Conservation (phyloP, 2,329 filamentous ascomycete genomes). For the Fusarium sterilihyphosum region DNA sequence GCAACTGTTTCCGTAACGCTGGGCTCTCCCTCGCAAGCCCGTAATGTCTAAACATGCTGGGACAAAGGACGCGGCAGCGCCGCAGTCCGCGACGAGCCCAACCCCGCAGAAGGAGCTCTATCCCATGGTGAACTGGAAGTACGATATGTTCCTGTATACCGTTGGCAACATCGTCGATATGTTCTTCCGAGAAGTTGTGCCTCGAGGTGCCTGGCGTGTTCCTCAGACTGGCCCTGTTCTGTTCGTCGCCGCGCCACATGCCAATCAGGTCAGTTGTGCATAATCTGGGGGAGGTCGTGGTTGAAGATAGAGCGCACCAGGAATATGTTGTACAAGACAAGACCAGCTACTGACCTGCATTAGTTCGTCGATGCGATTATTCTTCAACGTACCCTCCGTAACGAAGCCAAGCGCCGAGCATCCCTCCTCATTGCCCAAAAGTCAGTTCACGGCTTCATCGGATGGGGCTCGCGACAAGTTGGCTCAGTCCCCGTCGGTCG, state of each 20-base stretch:
- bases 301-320: background rate
- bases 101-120: constrained; percentile 64
- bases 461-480: constrained; percentile 83
- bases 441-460: constrained; percentile 93
- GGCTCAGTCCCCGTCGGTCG: constrained; percentile 93
- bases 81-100: constrained; percentile 37
- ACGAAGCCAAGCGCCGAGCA: constrained; percentile 87
- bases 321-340: background rate
- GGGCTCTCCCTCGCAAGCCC: constrained; percentile 10
- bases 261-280: constrained; percentile 77
- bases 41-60: constrained; percentile 37
- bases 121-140: constrained; percentile 78
- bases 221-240: constrained; percentile 89
- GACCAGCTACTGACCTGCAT: constrained; percentile 6
- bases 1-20: constrained; percentile 12
- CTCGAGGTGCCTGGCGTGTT: constrained; percentile 93
- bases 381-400: constrained; percentile 88
- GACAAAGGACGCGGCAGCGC: constrained; percentile 39
- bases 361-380: constrained; percentile 96
- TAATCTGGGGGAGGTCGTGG: background rate
- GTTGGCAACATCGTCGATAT: constrained; percentile 89
- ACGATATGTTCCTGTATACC: constrained; percentile 80
- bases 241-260: constrained; percentile 95
- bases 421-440: constrained; percentile 95
- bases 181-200: constrained; percentile 98